Base-by-base conservation (phyloP, 2,329 filamentous ascomycete genomes). In the Cyphellophora attinorum region DNA sequence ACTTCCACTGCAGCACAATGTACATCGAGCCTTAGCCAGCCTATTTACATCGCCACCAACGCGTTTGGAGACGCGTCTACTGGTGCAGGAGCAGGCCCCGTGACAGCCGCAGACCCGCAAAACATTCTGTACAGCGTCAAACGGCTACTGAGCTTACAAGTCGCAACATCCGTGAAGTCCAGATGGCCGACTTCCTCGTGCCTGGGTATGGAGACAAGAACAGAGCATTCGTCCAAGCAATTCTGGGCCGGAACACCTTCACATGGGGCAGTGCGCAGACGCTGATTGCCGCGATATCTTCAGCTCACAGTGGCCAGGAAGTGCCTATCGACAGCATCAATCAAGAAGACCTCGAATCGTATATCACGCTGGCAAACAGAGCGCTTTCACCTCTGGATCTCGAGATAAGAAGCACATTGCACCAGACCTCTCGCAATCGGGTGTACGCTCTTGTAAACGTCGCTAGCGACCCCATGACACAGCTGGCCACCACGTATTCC, bases 401-500 rank as follows among this genome's bases (percentile, higher is more conserved):
- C 47, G 88, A 95, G 57, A 85, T 98, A 52, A 77, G 85, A 41
- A 81, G 70, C 52, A 74, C 74, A 3, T 61, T 74, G 21, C 76
- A 91, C 50, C 88, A 95, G 56, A 53, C 59, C 17, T 69, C 68
- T 6, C 75, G 73, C 45, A 64, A 76, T 49, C 74, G 76, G n/a
- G 65, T 86, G 14, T 94, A 79, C 56, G 85, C 83, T 2, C 68
- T 98, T 19, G 80, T 96, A 30, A 98, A 98, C 60, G 85, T 81
- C 1, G 80, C 82, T 6, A 85, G 81, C 41, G 91, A 98, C 57
- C 67, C 80, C 0, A 65, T 89, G 40, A 93, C 85, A 0, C 89
- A 95, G 51, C 70, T 95, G 25, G 85, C 88, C 2, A 96, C 91
- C 0, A 76, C 74, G 0, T 83, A 82, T 53, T 73, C 70, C 5